Evolutionary conservation across 495 filamentous ascomycete species (phyloP), one percentile per base, ranked within the genome.

Genomic region (Emericellopsis terricola): DNA sequence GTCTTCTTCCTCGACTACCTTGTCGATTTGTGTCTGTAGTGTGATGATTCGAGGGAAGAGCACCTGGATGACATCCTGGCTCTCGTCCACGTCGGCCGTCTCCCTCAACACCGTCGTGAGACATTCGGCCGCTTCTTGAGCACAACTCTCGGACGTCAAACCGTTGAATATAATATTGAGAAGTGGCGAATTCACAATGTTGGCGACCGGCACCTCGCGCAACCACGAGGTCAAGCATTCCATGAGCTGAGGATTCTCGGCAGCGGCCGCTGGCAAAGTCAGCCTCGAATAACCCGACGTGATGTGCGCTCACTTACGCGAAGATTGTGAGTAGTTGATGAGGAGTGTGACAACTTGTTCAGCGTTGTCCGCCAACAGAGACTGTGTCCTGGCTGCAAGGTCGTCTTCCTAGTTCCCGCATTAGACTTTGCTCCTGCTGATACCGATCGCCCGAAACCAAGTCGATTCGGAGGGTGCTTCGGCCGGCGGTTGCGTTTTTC

Each of bases 221-320:
- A 93, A 63, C 89, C 89, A 99, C 15, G 91, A 94, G 17, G 81
- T 89, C 38, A 94, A 84, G 51, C 91, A 96, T 37, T 93, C 81
- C 33, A 94, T 68, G 10, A 99, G 69, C 47, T 81, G 82, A 1
- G 89, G 89, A 43, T 94, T 92, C 15, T 76, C 79, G 7, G 84
- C 71, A 8, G 85, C 83, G 15, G 73, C 50, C 29, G 54, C 67
- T 70, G 38, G 18, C 1, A 3, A 6, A 26, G 14, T n/a, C 19
- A 6, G 5, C 24, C 17, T 14, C 24, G 11, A 23, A 11, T 33
- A 8, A 3, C 16, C 21, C 24, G 36, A 37, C 10, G 2, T 15
- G 6, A 26, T 10, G 11, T 11, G 26, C 13, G 36, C 21, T 2
- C 0, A 63, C 71, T 56, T 70, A 87, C 84, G 65, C 40, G 89